phyloP scores from a whole-genome alignment of 495 filamentous ascomycete genomes.

The Podospora anserina region DNA sequence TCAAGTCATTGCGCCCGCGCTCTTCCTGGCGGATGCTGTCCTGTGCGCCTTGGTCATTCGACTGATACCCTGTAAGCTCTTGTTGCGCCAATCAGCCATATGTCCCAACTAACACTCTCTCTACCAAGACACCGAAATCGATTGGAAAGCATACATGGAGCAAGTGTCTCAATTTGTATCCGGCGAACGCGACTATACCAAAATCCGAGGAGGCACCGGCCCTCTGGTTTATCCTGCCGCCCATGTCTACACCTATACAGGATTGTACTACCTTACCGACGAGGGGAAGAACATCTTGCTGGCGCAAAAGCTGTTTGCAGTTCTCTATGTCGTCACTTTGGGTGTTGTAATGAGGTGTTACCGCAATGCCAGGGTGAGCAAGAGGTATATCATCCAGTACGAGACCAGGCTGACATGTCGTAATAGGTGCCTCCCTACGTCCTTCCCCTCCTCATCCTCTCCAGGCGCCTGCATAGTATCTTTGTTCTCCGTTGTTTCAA shows the following conservation, averaged over 20 bases:
- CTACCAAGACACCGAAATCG: slow-evolving; percentile 87
- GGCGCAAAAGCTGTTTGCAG: slow-evolving; percentile 77
- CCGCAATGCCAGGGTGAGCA: slow-evolving; percentile 60
- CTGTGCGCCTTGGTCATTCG: slow-evolving; percentile 74
- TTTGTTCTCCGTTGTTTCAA: slow-evolving; percentile 94
- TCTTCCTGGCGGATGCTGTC: slow-evolving; percentile 69
- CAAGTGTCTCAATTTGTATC: slow-evolving; percentile 74
- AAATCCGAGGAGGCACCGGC: slow-evolving; percentile 83
- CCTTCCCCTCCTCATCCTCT: slow-evolving; percentile 81
- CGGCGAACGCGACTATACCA: slow-evolving; percentile 84
- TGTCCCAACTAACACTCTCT: slow-evolving; percentile 2
- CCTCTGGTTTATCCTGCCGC: slow-evolving; percentile 91
- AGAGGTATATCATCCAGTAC: too few species aligned
- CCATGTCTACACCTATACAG: slow-evolving; percentile 87
- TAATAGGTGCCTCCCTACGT: slow-evolving; percentile 78
- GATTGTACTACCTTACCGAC: slow-evolving; percentile 73
- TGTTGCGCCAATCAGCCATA: neutral
- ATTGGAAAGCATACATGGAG: slow-evolving; percentile 96
- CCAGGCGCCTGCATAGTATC: slow-evolving; percentile 89
- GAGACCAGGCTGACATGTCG: slow-evolving; percentile 3
- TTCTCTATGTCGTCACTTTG: slow-evolving; percentile 72
- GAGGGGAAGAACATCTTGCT: slow-evolving; percentile 70
- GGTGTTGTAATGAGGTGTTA: slow-evolving; percentile 80
- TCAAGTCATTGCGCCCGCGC: slow-evolving; percentile 51
- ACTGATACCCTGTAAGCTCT: slow-evolving; percentile 76